Percentiles rank a stretch among this genome's conserved stretches.
Evolutionary conservation across 1,284 basidiomycete genomes (phyloP).

Genomic region (Rhodotorula sp.): DNA sequence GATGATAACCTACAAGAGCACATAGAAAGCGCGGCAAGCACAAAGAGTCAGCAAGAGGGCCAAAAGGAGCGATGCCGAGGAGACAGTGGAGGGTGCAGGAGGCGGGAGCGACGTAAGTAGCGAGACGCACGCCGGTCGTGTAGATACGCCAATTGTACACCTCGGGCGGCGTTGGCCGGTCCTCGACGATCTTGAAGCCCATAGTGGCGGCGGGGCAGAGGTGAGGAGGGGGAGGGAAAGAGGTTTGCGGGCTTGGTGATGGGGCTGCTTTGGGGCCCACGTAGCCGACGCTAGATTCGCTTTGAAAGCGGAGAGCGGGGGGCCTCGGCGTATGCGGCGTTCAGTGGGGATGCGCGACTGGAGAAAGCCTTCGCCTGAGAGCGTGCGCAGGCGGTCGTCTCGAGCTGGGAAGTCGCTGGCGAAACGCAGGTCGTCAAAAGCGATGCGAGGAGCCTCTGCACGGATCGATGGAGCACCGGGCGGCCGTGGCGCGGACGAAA

Average conservation of each 20-base stretch:
- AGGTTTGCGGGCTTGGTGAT: background rate
- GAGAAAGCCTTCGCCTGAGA: background rate
- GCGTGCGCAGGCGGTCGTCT: background rate
- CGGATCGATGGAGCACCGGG: conserved; percentile 1
- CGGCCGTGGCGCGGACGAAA: background rate
- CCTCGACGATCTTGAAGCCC: conserved; percentile 29
- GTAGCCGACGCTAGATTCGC: background rate
- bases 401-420: background rate
- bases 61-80: background rate
- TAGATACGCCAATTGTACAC: conserved; percentile 18
- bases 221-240: background rate
- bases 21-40: no score
- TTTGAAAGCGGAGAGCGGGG: background rate
- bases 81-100: conserved; percentile 49
- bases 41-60: no score
- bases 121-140: conserved; percentile 27
- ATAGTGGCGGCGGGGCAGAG: background rate
- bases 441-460: background rate
- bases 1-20: conserved; percentile 1
- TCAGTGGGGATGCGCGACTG: background rate
- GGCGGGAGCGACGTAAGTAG: background rate
- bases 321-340: background rate
- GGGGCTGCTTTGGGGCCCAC: background rate
- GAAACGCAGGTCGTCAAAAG: background rate
- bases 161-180: conserved; percentile 13